phyloP scores from a whole-genome alignment of 1,139 yeast species.

The Meyerozyma guilliermondii region DNA sequence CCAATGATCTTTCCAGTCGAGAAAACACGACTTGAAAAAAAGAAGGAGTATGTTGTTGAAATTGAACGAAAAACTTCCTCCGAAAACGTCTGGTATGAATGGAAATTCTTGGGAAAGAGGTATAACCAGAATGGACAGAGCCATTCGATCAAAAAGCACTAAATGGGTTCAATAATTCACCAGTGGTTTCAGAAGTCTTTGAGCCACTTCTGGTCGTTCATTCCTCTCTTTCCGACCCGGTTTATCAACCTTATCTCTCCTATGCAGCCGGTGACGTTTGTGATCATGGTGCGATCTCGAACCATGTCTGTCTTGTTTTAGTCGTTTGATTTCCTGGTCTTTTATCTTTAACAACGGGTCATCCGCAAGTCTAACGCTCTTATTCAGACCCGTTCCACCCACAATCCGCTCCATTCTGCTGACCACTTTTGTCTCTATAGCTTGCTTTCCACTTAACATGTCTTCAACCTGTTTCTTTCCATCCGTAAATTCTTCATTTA shows the following conservation, averaged over 20 bases:
- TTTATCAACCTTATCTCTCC: background rate
- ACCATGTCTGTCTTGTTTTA: background rate
- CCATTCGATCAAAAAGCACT: slow-evolving; percentile 3
- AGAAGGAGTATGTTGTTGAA: slow-evolving; percentile 51
- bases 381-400: background rate
- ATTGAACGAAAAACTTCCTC: slow-evolving; percentile 27
- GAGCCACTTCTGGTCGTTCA: slow-evolving; percentile 16
- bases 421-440: slow-evolving; percentile 3
- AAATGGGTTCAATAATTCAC: slow-evolving; percentile 2
- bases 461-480: slow-evolving; percentile 32
- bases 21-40: slow-evolving; percentile 34
- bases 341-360: slow-evolving; percentile 55
- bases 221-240: background rate
- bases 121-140: slow-evolving; percentile 16
- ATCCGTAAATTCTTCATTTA: slow-evolving; percentile 30
- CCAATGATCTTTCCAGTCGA: slow-evolving; percentile 72
- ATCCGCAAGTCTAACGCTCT: slow-evolving; percentile 16
- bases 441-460: slow-evolving; percentile 16
- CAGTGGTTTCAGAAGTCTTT: background rate
- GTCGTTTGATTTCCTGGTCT: slow-evolving; percentile 28
- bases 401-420: slow-evolving; percentile 11
- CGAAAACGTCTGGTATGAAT: slow-evolving; percentile 64
- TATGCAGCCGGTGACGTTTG: background rate
- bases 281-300: background rate
- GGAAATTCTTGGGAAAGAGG: slow-evolving; percentile 39